phyloP scores from a whole-genome alignment of 129 eudicot genomes.

The Lonicera japonica region DNA sequence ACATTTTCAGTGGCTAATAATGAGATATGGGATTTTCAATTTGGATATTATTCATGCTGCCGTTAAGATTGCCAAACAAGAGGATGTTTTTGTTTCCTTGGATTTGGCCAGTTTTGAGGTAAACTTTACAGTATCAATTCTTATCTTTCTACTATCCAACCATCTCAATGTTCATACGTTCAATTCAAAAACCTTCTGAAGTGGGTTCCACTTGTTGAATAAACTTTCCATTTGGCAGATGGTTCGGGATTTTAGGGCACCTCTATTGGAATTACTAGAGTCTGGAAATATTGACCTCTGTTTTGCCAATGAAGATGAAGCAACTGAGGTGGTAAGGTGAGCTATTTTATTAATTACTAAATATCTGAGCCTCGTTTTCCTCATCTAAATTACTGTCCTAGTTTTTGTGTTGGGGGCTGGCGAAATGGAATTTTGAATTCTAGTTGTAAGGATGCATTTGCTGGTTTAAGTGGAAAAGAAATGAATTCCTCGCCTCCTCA shows the following conservation, averaged over 20 bases:
- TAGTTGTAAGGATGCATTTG: too few species aligned
- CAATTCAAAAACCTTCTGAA: background rate
- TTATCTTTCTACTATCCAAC: background rate
- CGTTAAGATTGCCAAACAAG: constrained; percentile 76
- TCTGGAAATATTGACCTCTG: constrained; percentile 93
- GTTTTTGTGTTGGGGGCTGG: background rate
- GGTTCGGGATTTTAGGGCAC: constrained; percentile 70
- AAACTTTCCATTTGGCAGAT: constrained; percentile 40
- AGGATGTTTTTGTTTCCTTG: constrained; percentile 67
- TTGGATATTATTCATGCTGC: constrained; percentile 75
- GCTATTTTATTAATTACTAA: background rate
- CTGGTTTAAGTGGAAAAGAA: background rate
- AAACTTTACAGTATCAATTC: background rate
- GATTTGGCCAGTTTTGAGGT: constrained; percentile 99
- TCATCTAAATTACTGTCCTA: background rate
- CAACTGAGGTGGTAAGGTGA: constrained; percentile 79
- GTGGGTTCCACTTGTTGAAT: background rate
- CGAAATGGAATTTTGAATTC: background rate
- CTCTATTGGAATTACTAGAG: constrained; percentile 70
- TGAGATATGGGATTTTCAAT: constrained; percentile 73
- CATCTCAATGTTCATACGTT: background rate
- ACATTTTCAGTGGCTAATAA: constrained; percentile 72
- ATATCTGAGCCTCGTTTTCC: background rate
- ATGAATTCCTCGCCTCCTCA: too few species aligned
- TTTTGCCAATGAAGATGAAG: constrained; percentile 99